Percentiles rank a stretch among this genome's conserved stretches.
Conservation (phyloP, 2,329 filamentous ascomycete species). For the Ceratocystiopsis minuta region DNA sequence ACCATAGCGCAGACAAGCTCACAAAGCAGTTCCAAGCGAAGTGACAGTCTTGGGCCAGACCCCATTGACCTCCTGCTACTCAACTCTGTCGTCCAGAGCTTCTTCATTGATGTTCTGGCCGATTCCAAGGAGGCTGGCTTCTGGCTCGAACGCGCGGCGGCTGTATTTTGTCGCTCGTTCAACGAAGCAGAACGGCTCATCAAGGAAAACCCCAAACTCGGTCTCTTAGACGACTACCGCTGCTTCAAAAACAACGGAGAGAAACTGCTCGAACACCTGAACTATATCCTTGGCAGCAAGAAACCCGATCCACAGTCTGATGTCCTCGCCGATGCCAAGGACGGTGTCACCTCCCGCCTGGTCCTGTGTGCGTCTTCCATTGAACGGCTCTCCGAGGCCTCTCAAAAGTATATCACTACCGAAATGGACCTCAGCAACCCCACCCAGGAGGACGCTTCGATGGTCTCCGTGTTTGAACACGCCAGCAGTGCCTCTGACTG, state of each 20-base stretch:
- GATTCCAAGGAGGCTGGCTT: slow-evolving; percentile 22
- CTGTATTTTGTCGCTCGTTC: slow-evolving; percentile 31
- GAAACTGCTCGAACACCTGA: slow-evolving; percentile 25
- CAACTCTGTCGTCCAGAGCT: slow-evolving; percentile 34
- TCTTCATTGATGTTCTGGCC: slow-evolving; percentile 29
- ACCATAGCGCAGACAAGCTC: slow-evolving; percentile 23
- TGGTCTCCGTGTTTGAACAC: slow-evolving; percentile 32
- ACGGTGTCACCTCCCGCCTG: too few relatives aligned
- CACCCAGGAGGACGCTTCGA: slow-evolving; percentile 13
- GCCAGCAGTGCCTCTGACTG: slow-evolving; percentile 29
- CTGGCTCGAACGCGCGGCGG: slow-evolving; percentile 30
- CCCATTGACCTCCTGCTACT: slow-evolving; percentile 31
- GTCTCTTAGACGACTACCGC: slow-evolving; percentile 33
- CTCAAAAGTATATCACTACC: slow-evolving; percentile 20
- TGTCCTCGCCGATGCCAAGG: too few relatives aligned
- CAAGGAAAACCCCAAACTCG: slow-evolving; percentile 21
- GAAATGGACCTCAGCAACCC: slow-evolving; percentile 1
- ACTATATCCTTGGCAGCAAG: slow-evolving; percentile 11
- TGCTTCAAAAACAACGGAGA: slow-evolving; percentile 33
- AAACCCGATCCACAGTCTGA: too few relatives aligned
- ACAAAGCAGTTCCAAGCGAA: slow-evolving; percentile 18
- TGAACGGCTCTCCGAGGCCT: slow-evolving; percentile 22
- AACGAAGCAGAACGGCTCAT: slow-evolving; percentile 26
- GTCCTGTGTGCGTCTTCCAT: slow-evolving; percentile 15
- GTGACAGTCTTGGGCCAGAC: slow-evolving; percentile 24